phyloP scores from a whole-genome alignment of 106 monocot genomes.

The Dendrobium nobile region DNA sequence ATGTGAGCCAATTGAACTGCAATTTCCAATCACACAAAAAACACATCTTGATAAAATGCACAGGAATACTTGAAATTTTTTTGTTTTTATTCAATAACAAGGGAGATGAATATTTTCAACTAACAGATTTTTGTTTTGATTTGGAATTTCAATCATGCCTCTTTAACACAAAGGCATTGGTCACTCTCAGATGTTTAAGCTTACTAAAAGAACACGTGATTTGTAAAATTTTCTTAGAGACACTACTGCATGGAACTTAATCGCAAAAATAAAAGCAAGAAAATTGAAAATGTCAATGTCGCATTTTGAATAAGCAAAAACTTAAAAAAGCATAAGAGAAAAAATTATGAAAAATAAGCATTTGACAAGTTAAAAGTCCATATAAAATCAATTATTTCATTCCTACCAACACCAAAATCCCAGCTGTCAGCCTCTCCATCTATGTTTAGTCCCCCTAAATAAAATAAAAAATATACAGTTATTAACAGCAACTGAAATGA shows the following conservation, averaged over 20 bases:
- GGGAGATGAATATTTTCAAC: not conserved
- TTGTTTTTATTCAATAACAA: not conserved
- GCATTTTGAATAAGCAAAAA: not conserved
- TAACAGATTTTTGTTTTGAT: not conserved
- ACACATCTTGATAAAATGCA: not conserved
- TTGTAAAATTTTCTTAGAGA: not conserved
- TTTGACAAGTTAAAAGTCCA: not conserved
- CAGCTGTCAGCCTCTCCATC: slow-evolving; percentile 95
- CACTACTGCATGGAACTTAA: not conserved
- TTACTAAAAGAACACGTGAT: not conserved
- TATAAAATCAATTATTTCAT: not conserved
- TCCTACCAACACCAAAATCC: slow-evolving; percentile 93
- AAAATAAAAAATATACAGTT: slow-evolving; percentile 1
- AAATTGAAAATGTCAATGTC: not conserved
- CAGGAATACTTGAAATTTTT: not conserved
- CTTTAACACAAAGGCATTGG: not conserved
- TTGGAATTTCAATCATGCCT: not conserved
- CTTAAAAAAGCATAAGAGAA: not conserved
- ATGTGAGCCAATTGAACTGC: not conserved
- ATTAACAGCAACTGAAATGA: not conserved
- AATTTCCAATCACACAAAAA: not conserved
- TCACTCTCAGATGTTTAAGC: not conserved
- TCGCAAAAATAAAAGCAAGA: not conserved
- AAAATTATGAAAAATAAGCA: not conserved
- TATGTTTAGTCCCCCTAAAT: slow-evolving; percentile 79